phyloP scores from a whole-genome alignment of 208 protist genomes.

The Crithidia thermophila region DNA sequence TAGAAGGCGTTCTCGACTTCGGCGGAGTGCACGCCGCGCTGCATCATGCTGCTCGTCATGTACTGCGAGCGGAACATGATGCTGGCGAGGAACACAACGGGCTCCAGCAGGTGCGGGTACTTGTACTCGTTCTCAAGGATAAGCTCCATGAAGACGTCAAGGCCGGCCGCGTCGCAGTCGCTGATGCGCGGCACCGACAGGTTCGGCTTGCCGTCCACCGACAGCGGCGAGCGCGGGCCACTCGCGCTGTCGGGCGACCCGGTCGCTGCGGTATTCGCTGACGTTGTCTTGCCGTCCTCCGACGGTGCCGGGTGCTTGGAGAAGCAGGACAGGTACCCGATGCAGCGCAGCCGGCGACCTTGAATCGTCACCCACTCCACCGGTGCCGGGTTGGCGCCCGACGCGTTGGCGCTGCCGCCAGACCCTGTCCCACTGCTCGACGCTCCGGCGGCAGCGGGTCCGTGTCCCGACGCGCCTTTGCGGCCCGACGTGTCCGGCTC shows the following conservation, averaged over 20 bases:
- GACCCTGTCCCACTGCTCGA: no score
- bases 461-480: slow-evolving; percentile 14
- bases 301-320: slow-evolving; percentile 16
- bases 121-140: slow-evolving; percentile 63
- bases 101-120: slow-evolving; percentile 62
- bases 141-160: slow-evolving; percentile 69
- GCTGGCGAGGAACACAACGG: slow-evolving; percentile 73
- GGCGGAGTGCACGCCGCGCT: slow-evolving; percentile 46
- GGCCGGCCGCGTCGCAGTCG: slow-evolving; percentile 29
- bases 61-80: slow-evolving; percentile 88
- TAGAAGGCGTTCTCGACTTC: slow-evolving; percentile 79
- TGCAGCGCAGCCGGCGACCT: slow-evolving; percentile 58
- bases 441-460: no score
- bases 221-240: not conserved
- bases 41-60: slow-evolving; percentile 72
- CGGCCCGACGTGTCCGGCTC: slow-evolving; percentile 54
- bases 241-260: not conserved
- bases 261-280: not conserved
- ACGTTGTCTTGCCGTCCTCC: not conserved
- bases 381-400: not conserved
- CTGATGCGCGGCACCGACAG: slow-evolving; percentile 19
- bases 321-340: slow-evolving; percentile 66
- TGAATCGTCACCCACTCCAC: slow-evolving; percentile 54
- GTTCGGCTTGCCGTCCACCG: slow-evolving; percentile 8
- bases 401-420: no score